phyloP scores from a whole-genome alignment of 2,329 filamentous ascomycete genomes.

The Hymenoscyphus linearis region DNA sequence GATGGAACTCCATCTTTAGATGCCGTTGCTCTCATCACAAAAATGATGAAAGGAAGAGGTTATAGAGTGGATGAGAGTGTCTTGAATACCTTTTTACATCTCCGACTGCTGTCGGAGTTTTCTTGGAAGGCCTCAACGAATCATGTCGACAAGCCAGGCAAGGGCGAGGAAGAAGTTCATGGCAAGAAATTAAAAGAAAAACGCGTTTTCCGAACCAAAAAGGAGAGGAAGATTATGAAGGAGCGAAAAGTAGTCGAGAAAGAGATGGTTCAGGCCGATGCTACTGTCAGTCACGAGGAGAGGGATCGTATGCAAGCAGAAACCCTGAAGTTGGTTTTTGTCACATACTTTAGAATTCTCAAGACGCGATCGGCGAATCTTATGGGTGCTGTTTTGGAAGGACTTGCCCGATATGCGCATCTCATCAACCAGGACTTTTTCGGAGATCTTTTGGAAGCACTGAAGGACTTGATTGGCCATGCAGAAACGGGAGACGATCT shows the following conservation, averaged over 20 bases:
- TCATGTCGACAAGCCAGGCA: constrained; percentile 56
- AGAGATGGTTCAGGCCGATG: constrained; percentile 89
- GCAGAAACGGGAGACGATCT: constrained; percentile 52
- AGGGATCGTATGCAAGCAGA: constrained; percentile 91
- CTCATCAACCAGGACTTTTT: constrained; percentile 99
- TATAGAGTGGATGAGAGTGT: constrained; percentile 81
- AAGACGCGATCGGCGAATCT: constrained; percentile 76
- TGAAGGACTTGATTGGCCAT: constrained; percentile 85
- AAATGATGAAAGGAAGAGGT: constrained; percentile 89
- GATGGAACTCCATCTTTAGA: constrained; percentile 86
- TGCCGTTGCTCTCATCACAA: constrained; percentile 75
- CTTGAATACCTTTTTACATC: constrained; percentile 83
- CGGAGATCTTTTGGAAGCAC: constrained; percentile 85
- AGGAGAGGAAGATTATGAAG: constrained; percentile 73
- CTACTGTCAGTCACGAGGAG: constrained; percentile 85
- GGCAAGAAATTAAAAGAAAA: constrained; percentile 65
- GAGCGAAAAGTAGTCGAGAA: constrained; percentile 86
- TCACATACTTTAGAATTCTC: constrained; percentile 88
- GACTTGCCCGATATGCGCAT: constrained; percentile 87
- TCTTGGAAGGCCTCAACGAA: constrained; percentile 77
- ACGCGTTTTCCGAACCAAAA: constrained; percentile 84
- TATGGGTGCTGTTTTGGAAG: constrained; percentile 96
- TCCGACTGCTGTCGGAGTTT: constrained; percentile 85
- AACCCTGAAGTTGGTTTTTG: constrained; percentile 92
- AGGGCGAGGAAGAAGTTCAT: constrained; percentile 34